Evolutionary conservation across 2,329 filamentous ascomycete species (phyloP), one percentile per base, ranked within the genome.

Genomic region (Aspergillus fijiensis): DNA sequence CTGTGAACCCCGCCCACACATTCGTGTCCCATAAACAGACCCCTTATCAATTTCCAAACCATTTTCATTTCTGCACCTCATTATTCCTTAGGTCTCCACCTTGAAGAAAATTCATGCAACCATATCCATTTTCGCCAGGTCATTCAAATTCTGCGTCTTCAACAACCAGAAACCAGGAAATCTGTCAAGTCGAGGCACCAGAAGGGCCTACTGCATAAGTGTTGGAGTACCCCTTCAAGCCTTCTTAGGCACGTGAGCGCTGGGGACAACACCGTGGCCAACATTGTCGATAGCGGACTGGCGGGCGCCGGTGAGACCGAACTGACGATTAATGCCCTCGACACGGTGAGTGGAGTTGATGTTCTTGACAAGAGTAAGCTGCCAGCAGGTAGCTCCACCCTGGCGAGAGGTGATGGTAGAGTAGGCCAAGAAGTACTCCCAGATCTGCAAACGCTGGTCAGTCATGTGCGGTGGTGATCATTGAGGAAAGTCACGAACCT

Each of bases 401-500:
- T 96, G 91, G 73, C 92, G 88, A 27, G 91, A 91, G 72, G 86
- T 86, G 75, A 96, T 96, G 73, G 88, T 91, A 19, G 90, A 91
- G 77, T 87, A 93, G 64, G 91, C 90, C 62, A 96, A 85, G 86
- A 96, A 96, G 79, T 87, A 92, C 74, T 96, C 91, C 92, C 92
- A 96, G 75, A 95, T 95, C 87, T 90, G 60, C 23, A 57, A 23
- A 42, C 12, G 6, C 7, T 33, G 19, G 33, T 61, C 39, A 63
- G 59, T 33, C 23, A 49, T 54, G 12, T 14, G 14, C 33, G 5
- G 9, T 3, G 21, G 16, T 11, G 10, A 11, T 23, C 12, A 39
- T 47, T 1, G 29, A 33, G 19, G 14, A 27, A 12, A 25, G 57
- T 65, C 62, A 83, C 89, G 82, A 84, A 93, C 90, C 77, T 94